These are phyloP conservation scores for Brassica carinata DNA, from an alignment of 345 rosid species.

Conservation along the genomic window DNA sequence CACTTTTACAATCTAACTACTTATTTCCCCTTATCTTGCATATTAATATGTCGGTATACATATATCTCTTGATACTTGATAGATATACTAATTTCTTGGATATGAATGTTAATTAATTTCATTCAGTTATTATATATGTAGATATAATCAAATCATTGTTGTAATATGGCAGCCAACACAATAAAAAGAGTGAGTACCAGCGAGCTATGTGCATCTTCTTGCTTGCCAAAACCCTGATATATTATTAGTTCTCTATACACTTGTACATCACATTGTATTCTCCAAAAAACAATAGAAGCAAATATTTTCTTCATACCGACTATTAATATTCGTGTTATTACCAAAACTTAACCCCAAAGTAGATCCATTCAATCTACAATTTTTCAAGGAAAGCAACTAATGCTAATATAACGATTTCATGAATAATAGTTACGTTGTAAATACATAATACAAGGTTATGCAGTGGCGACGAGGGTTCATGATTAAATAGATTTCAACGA, in stretches of 20 bases:
- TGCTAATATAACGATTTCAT: neutral
- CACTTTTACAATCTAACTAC: neutral
- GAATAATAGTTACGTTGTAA: neutral
- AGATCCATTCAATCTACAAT: neutral
- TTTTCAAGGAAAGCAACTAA: neutral
- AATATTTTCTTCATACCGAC: neutral
- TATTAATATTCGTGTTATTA: neutral
- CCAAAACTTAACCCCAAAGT: neutral
- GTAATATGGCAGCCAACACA: neutral
- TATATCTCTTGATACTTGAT: neutral
- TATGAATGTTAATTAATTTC: neutral
- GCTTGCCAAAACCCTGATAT: too few species aligned
- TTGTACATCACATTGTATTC: too few species aligned
- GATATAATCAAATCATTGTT: neutral
- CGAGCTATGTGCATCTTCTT: too few species aligned
- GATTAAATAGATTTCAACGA: conserved; percentile 27
- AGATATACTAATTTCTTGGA: neutral
- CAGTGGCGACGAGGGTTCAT: conserved; percentile 11
- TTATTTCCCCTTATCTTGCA: neutral
- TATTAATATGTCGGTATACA: neutral
- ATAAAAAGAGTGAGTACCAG: neutral
- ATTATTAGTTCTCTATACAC: too few species aligned
- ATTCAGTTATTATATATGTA: neutral
- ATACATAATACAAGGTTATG: conserved; percentile 1
- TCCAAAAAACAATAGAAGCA: too few species aligned